These are phyloP conservation scores for Racocetra persica DNA, from an alignment of 371 early-diverging fungal species.

Conservation along the genomic window DNA sequence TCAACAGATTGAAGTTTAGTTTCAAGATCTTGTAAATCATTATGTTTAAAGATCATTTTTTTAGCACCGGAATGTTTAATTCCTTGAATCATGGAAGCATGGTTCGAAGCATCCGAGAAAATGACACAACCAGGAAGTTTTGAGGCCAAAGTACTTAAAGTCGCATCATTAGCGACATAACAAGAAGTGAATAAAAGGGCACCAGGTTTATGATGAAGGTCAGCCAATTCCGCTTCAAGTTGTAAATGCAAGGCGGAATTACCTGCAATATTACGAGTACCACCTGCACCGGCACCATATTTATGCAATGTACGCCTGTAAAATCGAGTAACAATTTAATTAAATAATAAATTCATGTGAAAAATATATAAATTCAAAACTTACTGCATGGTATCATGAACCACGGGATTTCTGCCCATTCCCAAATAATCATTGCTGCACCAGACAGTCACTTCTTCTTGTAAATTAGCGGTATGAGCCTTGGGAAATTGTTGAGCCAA, in stretches of 20 bases:
- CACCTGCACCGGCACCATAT: constrained; percentile 98
- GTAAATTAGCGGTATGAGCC: constrained; percentile 89
- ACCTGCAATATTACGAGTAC: constrained; percentile 99
- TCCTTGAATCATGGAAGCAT: constrained; percentile 99
- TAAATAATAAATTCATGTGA: background rate
- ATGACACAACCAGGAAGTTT: constrained; percentile 94
- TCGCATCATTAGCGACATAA: constrained; percentile 98
- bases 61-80: constrained; percentile 91
- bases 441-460: constrained; percentile 96
- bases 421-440: constrained; percentile 99
- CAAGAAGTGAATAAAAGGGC: constrained; percentile 98
- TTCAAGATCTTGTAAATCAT: constrained; percentile 93
- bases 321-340: background rate
- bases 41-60: constrained; percentile 95
- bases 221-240: constrained; percentile 92
- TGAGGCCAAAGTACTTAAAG: constrained; percentile 88
- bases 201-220: constrained; percentile 90
- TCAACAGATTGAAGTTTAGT: constrained; percentile 79
- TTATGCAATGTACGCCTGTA: constrained; percentile 82
- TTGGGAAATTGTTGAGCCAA: constrained; percentile 90
- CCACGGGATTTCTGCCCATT: constrained; percentile 88
- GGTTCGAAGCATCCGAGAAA: constrained; percentile 94
- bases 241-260: constrained; percentile 94
- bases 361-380: constrained; percentile 44
- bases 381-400: constrained; percentile 90